Evolutionary conservation across 2,329 filamentous ascomycete species (phyloP).

Genomic region (Sarocladium brachiariae): DNA sequence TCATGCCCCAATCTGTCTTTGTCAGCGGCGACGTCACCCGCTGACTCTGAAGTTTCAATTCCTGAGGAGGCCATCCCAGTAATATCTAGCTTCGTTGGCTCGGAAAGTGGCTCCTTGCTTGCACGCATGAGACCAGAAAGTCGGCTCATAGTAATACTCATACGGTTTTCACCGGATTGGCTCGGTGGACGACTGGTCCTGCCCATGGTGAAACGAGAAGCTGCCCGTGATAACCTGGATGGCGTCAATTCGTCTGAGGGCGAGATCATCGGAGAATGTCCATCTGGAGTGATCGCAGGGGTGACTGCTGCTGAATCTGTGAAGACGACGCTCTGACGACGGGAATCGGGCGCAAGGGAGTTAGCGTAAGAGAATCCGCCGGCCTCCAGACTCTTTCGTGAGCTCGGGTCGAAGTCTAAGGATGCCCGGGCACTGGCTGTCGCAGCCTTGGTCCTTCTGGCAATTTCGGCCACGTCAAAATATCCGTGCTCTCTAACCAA

Average conservation of each 20-base stretch:
- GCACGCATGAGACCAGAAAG: conserved; percentile 43
- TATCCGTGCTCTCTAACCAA: conserved; percentile 17
- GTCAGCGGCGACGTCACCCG: neutral
- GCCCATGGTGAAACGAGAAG: conserved; percentile 44
- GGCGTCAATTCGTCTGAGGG: conserved; percentile 48
- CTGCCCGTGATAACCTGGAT: conserved; percentile 50
- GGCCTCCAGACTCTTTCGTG: conserved; percentile 43
- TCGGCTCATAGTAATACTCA: conserved; percentile 52
- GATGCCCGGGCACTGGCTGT: conserved; percentile 28
- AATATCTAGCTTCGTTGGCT: conserved; percentile 19
- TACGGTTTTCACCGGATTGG: conserved; percentile 50
- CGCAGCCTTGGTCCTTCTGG: conserved; percentile 15
- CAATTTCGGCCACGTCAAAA: conserved; percentile 19
- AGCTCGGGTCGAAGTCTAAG: conserved; percentile 40
- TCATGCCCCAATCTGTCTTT: conserved; percentile 6
- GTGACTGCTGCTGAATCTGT: conserved; percentile 37
- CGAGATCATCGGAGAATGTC: conserved; percentile 30
- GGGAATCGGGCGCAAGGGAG: conserved; percentile 28
- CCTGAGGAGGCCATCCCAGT: conserved; percentile 10
- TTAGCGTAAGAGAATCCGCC: conserved; percentile 28
- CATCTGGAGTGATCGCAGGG: conserved; percentile 29
- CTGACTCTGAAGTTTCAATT: neutral
- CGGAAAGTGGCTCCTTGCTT: conserved; percentile 31
- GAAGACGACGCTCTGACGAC: conserved; percentile 45
- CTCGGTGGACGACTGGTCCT: conserved; percentile 49